A percentile compares a stretch with the other conserved stretches of the same genome.
phyloP scores from a whole-genome alignment of 2,329 filamentous ascomycete genomes.

The Zasmidium citrigriseum region DNA sequence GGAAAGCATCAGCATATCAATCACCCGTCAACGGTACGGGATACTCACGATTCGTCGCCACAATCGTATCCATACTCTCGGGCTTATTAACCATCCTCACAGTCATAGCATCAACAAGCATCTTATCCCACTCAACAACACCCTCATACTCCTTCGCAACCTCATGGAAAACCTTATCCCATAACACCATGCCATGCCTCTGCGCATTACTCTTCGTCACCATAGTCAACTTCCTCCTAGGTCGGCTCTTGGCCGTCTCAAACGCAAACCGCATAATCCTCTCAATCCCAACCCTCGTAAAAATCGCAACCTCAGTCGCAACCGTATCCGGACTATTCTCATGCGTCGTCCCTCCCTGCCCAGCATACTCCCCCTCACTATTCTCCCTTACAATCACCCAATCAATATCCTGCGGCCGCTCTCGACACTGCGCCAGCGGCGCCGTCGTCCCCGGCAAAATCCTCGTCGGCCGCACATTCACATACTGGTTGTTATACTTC shows the following conservation, averaged over 20 bases:
- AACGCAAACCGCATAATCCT: slow-evolving; percentile 52
- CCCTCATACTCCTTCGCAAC: slow-evolving; percentile 49
- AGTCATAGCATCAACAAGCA: slow-evolving; percentile 54
- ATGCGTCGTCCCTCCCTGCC: slow-evolving; percentile 47
- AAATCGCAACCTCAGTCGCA: slow-evolving; percentile 51
- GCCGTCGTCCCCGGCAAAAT: slow-evolving; percentile 45
- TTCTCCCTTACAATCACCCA: slow-evolving; percentile 53
- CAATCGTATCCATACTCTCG: slow-evolving; percentile 48
- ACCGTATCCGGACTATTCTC: slow-evolving; percentile 42
- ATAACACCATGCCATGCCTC: slow-evolving; percentile 51
- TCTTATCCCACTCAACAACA: slow-evolving; percentile 48
- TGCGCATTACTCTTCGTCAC: slow-evolving; percentile 54
- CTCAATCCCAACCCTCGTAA: slow-evolving; percentile 48
- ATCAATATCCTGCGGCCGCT: slow-evolving; percentile 41
- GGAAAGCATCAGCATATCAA: slow-evolving; percentile 7
- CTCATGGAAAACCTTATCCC: slow-evolving; percentile 50
- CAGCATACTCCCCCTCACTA: slow-evolving; percentile 51
- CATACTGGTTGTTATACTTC: slow-evolving; percentile 67
- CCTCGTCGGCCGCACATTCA: slow-evolving; percentile 61
- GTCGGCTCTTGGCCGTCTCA: slow-evolving; percentile 45
- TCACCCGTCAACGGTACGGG: not conserved
- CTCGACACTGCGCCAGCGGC: slow-evolving; percentile 40
- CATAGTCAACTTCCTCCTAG: slow-evolving; percentile 51
- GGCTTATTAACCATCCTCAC: slow-evolving; percentile 51
- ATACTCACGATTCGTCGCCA: slow-evolving; percentile 53